phyloP scores from a whole-genome alignment of 495 filamentous ascomycete species.

The Chaetomium tenue region DNA sequence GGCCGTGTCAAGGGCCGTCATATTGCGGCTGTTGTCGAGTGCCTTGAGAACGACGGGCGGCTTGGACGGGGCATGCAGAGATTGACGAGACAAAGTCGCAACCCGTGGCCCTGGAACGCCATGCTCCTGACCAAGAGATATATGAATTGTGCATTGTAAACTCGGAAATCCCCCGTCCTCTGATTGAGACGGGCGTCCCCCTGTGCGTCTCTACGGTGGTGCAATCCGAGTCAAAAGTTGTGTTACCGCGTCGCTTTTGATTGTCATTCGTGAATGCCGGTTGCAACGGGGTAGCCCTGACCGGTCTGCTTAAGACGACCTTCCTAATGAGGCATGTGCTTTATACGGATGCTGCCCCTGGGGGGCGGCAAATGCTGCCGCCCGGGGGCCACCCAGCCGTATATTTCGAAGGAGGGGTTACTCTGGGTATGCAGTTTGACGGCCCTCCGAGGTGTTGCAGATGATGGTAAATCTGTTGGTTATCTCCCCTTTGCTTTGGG shows the following conservation, averaged over 20 bases:
- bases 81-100: background rate
- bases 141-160: background rate
- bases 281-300: background rate
- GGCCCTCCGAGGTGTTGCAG: no score
- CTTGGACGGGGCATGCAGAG: background rate
- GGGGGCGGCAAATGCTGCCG: background rate
- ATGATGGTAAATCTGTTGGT: no score
- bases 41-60: background rate
- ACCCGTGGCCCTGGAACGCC: background rate
- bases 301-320: background rate
- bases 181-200: background rate
- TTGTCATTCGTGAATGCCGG: background rate
- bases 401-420: background rate
- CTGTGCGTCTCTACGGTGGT: background rate
- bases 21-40: background rate
- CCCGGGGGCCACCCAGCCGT: background rate
- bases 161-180: no score
- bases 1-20: background rate
- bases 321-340: slow-evolving; percentile 12
- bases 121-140: background rate
- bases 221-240: slow-evolving; percentile 7
- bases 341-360: background rate
- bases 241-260: background rate
- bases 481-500: background rate
- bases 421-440: background rate